Percentiles rank a stretch among this genome's conserved stretches.
Conservation (phyloP, 345 rosid genomes). For the Moricandia arvensis region DNA sequence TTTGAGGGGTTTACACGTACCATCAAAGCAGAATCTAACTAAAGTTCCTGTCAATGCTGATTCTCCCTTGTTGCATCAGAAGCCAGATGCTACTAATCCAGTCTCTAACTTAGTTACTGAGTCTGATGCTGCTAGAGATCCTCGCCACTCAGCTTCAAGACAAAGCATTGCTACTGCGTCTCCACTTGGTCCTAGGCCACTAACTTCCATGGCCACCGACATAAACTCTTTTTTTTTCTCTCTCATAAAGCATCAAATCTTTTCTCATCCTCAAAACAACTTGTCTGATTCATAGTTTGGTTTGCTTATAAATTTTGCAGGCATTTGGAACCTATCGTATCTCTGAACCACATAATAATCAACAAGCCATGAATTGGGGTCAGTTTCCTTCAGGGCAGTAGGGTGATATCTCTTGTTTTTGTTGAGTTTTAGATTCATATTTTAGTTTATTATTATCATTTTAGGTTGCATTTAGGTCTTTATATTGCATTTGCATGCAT, state of each 20-base stretch:
- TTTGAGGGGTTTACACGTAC: slow-evolving; percentile 27
- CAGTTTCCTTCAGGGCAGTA: slow-evolving; percentile 63
- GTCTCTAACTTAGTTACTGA: slow-evolving; percentile 20
- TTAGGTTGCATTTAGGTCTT: no score
- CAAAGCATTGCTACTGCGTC: slow-evolving; percentile 40
- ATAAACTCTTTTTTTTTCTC: slow-evolving; percentile 29
- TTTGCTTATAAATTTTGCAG: slow-evolving; percentile 31
- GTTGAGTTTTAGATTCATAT: no score
- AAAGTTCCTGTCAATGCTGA: neutral
- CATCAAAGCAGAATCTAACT: neutral
- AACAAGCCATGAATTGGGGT: slow-evolving; percentile 41
- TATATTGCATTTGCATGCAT: no score
- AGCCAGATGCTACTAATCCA: neutral
- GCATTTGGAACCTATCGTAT: slow-evolving; percentile 50
- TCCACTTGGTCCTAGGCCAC: slow-evolving; percentile 56
- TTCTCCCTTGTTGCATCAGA: no score
- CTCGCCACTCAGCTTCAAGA: slow-evolving; percentile 39
- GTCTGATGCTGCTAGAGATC: slow-evolving; percentile 50
- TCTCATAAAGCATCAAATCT: neutral
- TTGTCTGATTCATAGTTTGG: neutral
- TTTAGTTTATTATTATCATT: no score
- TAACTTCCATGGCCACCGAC: slow-evolving; percentile 63
- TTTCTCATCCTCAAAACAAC: neutral
- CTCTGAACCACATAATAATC: slow-evolving; percentile 43
- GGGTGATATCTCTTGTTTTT: no score